A percentile compares a stretch with the other conserved stretches of the same genome.
These are phyloP conservation scores for Phytophthora aleatoria DNA, from an alignment of 352 stramenopile species.

Conservation along the genomic window DNA sequence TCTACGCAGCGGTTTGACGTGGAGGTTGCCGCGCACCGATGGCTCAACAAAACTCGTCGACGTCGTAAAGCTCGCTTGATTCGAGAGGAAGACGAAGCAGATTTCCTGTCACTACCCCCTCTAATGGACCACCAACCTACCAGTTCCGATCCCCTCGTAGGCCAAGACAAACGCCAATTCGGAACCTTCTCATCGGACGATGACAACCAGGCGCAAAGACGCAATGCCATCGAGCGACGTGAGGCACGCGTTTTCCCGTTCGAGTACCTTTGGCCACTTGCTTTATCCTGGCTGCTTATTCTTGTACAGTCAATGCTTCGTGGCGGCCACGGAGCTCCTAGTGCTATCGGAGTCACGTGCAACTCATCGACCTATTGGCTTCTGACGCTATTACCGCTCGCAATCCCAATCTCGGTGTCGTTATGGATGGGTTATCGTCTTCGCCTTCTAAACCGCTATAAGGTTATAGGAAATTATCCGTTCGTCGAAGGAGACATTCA, in stretches of 20 bases:
- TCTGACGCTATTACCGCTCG: conserved; percentile 83
- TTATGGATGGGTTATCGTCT: conserved; percentile 49
- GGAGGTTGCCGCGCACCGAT: conserved; percentile 56
- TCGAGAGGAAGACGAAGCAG: conserved; percentile 51
- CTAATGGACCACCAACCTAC: conserved; percentile 28
- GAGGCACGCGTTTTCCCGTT: conserved; percentile 54
- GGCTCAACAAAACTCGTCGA: conserved; percentile 58
- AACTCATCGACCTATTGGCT: conserved; percentile 92
- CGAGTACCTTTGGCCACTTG: conserved; percentile 50
- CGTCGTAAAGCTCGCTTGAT: conserved; percentile 47
- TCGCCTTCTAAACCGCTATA: conserved; percentile 61
- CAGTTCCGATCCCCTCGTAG: conserved; percentile 22
- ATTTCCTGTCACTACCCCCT: conserved; percentile 63
- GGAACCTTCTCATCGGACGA: conserved; percentile 52
- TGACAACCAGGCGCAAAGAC: conserved; percentile 30
- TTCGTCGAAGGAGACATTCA: conserved; percentile 95
- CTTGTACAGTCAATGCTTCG: conserved; percentile 63
- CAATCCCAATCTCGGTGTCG: conserved; percentile 57
- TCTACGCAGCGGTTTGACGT: conserved; percentile 62
- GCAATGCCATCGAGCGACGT: conserved; percentile 39
- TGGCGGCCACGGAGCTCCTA: conserved; percentile 62
- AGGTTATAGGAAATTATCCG: conserved; percentile 48
- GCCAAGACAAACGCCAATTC: conserved; percentile 23
- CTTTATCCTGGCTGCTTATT: conserved; percentile 61
- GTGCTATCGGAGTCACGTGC: conserved; percentile 91